Base-by-base conservation (phyloP, 2,329 filamentous ascomycete genomes). In the Hortaea werneckii region DNA sequence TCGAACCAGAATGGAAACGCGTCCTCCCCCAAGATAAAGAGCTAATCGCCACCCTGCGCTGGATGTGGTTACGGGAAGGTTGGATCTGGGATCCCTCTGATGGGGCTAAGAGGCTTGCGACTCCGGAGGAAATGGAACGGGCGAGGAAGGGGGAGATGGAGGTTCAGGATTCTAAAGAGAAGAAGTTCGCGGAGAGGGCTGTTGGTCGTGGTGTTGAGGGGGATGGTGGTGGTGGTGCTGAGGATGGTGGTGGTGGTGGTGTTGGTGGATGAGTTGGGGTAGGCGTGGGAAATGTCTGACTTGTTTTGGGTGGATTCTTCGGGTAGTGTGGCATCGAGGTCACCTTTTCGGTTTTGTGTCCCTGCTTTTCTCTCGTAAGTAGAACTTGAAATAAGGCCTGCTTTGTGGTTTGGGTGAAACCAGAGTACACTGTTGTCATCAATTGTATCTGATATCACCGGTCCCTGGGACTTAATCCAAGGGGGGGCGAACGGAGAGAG, bases 41-140 rank as follows among this genome's bases (percentile, higher is more conserved):
- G 64, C 69, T 95, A n/a, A 75, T 85, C 38, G 87, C 87, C 0
- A 95, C 81, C 66, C 65, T 95, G 58, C 76, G 83, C 35, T 95
- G 89, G 88, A 86, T 88, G 79, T 95, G 89, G 88, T 77, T 92
- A 67, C 79, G 82, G 40, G 85, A 94, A 57, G 87, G 87, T 0
- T 90, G 81, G 76, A 72, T 80, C 37, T 95, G 87, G 87, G 77
- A 94, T 67, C 79, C 80, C 1, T 63, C 69, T 28, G 88, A 83
- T 0, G 88, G 87, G 1, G 73, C 82, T 42, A 76, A 72, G 50
- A 67, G 69, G 27, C 65, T 75, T 27, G 69, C 84, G 6, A 58
- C 69, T 1, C 68, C 68, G 27, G 73, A 76, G 40, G 61, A 84
- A 64, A 68, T 74, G 54, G 65, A 60, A 42, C 78, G 77, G 29